Evolutionary conservation across 805 yeast species (phyloP).

Genomic region (Saturnispora kantuleensis): DNA sequence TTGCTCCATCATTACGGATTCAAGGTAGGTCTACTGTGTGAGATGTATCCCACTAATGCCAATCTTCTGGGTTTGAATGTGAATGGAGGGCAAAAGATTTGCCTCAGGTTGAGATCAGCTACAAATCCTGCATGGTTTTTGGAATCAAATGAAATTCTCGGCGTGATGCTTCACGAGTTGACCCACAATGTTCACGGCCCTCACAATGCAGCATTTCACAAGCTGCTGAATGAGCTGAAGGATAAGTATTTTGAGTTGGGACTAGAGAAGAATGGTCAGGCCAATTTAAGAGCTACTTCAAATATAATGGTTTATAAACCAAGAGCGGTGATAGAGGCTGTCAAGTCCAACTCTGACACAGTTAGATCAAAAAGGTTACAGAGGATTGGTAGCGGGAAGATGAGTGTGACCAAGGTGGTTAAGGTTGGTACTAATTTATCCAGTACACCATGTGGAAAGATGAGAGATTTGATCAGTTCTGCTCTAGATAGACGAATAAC

Average conservation of each 20-base stretch:
- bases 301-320: slow-evolving; percentile 4
- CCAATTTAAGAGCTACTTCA: slow-evolving; percentile 2
- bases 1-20: slow-evolving; percentile 60
- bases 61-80: slow-evolving; percentile 73
- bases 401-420: slow-evolving; percentile 13
- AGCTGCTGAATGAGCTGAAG: slow-evolving; percentile 50
- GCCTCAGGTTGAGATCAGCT: slow-evolving; percentile 58
- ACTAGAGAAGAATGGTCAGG: slow-evolving; percentile 13
- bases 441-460: background rate
- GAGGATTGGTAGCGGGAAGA: background rate
- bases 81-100: slow-evolving; percentile 63
- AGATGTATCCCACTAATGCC: slow-evolving; percentile 67
- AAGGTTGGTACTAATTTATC: slow-evolving; percentile 24
- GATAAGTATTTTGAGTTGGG: slow-evolving; percentile 38
- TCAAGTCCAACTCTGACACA: slow-evolving; percentile 39
- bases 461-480: slow-evolving; percentile 36
- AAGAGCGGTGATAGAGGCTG: slow-evolving; percentile 14
- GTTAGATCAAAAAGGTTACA: background rate
- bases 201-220: slow-evolving; percentile 66
- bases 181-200: slow-evolving; percentile 75
- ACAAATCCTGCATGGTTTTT: slow-evolving; percentile 43
- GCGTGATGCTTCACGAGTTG: slow-evolving; percentile 82
- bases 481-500: slow-evolving; percentile 55
- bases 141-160: slow-evolving; percentile 57
- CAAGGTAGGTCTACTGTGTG: slow-evolving; percentile 60